These are phyloP conservation scores for Ceratocystis lukuohia DNA, from an alignment of 2,329 filamentous ascomycete genomes.

Conservation along the genomic window DNA sequence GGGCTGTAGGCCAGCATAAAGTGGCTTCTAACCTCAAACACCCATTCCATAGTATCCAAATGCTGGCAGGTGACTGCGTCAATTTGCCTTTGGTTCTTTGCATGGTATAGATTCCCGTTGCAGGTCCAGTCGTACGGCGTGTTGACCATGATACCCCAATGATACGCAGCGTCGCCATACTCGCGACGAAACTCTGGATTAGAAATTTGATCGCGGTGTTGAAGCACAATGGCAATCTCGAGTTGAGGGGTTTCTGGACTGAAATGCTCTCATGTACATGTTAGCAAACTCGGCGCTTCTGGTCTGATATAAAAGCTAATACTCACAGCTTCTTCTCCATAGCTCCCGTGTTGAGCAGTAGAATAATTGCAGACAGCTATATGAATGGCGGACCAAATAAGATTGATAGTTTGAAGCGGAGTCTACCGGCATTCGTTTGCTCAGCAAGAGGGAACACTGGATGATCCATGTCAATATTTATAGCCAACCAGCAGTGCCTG, in stretches of 20 bases:
- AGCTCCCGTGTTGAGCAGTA: no score
- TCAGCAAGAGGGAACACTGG: no score
- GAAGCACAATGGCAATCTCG: neutral
- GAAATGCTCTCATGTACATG: neutral
- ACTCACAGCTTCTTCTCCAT: no score
- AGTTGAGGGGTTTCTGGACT: neutral
- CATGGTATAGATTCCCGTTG: neutral
- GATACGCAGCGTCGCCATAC: neutral
- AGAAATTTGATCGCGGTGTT: neutral
- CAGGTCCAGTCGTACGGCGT: neutral
- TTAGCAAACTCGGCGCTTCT: neutral
- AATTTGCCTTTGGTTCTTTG: neutral
- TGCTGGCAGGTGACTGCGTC: neutral
- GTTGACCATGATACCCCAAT: neutral
- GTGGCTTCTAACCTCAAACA: neutral
- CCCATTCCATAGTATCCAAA: neutral
- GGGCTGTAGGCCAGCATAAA: neutral
- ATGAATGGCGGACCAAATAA: no score
- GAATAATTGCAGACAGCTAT: no score
- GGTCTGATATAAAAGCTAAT: neutral
- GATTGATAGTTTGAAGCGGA: no score
- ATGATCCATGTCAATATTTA: neutral
- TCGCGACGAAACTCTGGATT: neutral
- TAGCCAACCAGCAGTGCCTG: neutral
- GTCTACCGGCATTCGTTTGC: no score